Percentiles rank a stretch among this genome's conserved stretches.
These are phyloP conservation scores for Paramecium caudatum DNA, from an alignment of 73 alveolate genomes.

Conservation along the genomic window DNA sequence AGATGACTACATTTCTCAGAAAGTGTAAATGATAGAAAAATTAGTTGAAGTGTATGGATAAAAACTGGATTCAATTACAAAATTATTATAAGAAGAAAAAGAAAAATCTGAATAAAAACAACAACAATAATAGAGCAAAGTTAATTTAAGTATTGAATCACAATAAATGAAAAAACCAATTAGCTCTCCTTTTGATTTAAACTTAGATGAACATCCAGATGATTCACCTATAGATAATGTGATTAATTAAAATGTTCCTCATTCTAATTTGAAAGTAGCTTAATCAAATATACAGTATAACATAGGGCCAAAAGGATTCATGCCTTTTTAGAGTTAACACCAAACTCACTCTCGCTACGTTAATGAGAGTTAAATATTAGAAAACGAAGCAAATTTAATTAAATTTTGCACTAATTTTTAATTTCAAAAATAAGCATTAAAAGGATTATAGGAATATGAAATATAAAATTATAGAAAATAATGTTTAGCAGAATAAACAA, in stretches of 20 bases:
- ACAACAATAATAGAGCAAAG: background rate
- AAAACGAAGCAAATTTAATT: background rate
- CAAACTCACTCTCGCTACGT: background rate
- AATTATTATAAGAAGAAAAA: background rate
- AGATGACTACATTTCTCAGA: background rate
- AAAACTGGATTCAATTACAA: background rate
- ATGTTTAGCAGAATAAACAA: background rate
- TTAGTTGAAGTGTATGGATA: conserved; percentile 3
- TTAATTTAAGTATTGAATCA: background rate
- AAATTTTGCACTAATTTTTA: background rate
- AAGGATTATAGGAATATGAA: conserved; percentile 2
- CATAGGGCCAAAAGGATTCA: background rate
- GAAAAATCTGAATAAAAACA: background rate
- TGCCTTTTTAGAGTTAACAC: background rate
- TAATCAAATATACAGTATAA: background rate
- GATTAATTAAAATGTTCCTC: background rate
- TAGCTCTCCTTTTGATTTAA: conserved; percentile 23
- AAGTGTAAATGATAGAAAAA: background rate
- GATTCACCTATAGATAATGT: conserved; percentile 24
- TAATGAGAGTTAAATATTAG: background rate
- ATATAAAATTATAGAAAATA: background rate
- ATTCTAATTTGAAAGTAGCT: background rate
- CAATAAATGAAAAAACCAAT: background rate
- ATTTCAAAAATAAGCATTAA: background rate
- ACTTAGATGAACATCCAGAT: background rate